A percentile compares a stretch with the other conserved stretches of the same genome.
Conservation (phyloP, 352 stramenopile species). For the Pythium utonaiense region DNA sequence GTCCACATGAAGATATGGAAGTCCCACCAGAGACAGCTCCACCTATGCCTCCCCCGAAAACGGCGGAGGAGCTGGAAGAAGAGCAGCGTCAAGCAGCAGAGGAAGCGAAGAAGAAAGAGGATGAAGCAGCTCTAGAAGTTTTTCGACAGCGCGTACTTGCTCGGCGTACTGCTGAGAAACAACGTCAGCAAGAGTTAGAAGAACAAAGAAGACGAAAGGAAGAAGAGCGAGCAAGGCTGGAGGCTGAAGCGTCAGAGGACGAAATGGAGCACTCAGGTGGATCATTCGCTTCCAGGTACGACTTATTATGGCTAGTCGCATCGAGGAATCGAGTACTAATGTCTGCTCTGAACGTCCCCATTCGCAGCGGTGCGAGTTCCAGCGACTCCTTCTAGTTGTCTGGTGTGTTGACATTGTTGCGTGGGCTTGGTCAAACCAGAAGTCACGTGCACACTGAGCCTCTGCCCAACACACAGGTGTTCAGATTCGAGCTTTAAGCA, state of each 20-base stretch:
- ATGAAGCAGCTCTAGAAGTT: slow-evolving; percentile 54
- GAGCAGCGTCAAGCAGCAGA: slow-evolving; percentile 30
- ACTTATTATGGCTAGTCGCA: background rate
- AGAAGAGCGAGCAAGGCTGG: slow-evolving; percentile 27
- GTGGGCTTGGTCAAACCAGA: too few species aligned
- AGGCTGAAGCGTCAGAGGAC: slow-evolving; percentile 36
- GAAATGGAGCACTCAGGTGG: slow-evolving; percentile 54
- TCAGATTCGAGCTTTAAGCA: too few species aligned
- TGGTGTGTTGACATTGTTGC: background rate
- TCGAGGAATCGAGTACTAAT: background rate
- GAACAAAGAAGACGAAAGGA: slow-evolving; percentile 33
- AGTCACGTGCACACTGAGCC: too few species aligned
- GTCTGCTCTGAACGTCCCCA: background rate
- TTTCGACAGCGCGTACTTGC: slow-evolving; percentile 65
- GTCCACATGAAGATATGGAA: background rate
- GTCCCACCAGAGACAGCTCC: background rate
- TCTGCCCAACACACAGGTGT: too few species aligned
- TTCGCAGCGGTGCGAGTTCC: slow-evolving; percentile 39
- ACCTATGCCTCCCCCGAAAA: slow-evolving; percentile 6
- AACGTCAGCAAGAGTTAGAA: slow-evolving; percentile 44
- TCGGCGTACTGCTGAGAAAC: slow-evolving; percentile 60
- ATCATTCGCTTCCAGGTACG: slow-evolving; percentile 70
- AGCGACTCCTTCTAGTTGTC: slow-evolving; percentile 50
- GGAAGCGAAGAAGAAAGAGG: slow-evolving; percentile 54
- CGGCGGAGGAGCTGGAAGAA: slow-evolving; percentile 34